A percentile compares a stretch with the other conserved stretches of the same genome.
These are phyloP conservation scores for Aureobasidium sp. DNA, from an alignment of 2,329 filamentous ascomycete genomes.

Conservation along the genomic window DNA sequence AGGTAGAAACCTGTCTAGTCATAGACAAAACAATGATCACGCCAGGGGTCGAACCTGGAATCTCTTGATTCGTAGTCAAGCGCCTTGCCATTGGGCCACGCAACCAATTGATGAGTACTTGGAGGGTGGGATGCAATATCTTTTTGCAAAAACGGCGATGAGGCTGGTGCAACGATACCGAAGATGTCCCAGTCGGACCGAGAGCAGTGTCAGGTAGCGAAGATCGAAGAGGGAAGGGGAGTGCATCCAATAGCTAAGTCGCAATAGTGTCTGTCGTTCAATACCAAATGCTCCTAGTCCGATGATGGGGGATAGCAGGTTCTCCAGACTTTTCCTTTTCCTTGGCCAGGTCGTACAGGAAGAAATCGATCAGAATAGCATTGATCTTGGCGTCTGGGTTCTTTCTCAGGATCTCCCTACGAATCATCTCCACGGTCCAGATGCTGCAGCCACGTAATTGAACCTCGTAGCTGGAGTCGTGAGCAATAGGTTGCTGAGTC, in stretches of 20 bases:
- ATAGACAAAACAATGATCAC: constrained; percentile 10
- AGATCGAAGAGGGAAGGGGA: neutral
- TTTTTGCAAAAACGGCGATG: neutral
- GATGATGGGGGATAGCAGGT: constrained; percentile 66
- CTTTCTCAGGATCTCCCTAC: constrained; percentile 64
- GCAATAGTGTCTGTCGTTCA: constrained; percentile 30
- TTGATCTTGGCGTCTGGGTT: constrained; percentile 68
- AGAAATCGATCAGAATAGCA: constrained; percentile 93
- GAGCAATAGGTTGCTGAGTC: constrained; percentile 54
- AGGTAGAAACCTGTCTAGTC: no score
- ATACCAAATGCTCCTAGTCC: constrained; percentile 93
- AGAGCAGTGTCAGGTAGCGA: neutral
- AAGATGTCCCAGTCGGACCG: neutral
- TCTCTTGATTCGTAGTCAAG: constrained; percentile 42
- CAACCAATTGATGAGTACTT: constrained; percentile 2
- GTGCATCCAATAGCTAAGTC: neutral
- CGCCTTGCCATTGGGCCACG: constrained; percentile 51
- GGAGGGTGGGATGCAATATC: rapidly evolving
- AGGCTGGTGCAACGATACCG: neutral
- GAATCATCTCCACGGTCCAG: constrained; percentile 88
- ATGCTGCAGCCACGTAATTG: constrained; percentile 90
- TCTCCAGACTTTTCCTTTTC: constrained; percentile 55
- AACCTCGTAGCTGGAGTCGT: constrained; percentile 71
- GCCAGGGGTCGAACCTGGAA: constrained; percentile 16
- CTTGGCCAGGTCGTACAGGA: constrained; percentile 92